Conservation (phyloP, 2,329 filamentous ascomycete genomes). For the Calonectria pseudoreteaudii region DNA sequence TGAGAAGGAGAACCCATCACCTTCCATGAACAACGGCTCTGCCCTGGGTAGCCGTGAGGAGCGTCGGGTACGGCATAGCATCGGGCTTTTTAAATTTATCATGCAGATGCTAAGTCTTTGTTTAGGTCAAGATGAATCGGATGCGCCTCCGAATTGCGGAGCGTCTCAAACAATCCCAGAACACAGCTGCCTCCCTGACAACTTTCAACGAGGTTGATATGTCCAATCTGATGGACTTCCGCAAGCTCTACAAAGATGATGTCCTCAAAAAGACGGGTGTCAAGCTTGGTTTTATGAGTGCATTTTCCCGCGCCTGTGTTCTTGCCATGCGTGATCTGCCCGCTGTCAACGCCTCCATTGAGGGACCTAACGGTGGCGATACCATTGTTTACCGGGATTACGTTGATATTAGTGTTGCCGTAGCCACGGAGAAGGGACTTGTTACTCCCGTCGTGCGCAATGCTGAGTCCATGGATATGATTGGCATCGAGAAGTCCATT, state of each 20-base stretch:
- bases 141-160: slow-evolving; percentile 98
- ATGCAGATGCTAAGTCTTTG: slow-evolving; percentile 18
- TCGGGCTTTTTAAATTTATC: background rate
- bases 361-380: slow-evolving; percentile 93
- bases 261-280: slow-evolving; percentile 95
- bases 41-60: slow-evolving; percentile 82
- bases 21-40: slow-evolving; percentile 45
- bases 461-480: slow-evolving; percentile 86
- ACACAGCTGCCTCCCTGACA: slow-evolving; percentile 95
- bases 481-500: slow-evolving; percentile 91
- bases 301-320: slow-evolving; percentile 90
- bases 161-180: slow-evolving; percentile 98
- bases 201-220: slow-evolving; percentile 99
- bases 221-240: slow-evolving; percentile 97
- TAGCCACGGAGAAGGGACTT: slow-evolving; percentile 96
- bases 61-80: slow-evolving; percentile 74
- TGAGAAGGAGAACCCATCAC: slow-evolving; percentile 40
- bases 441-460: slow-evolving; percentile 98
- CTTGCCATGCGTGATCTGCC: slow-evolving; percentile 96
- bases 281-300: slow-evolving; percentile 99
- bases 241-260: slow-evolving; percentile 97
- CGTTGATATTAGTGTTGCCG: slow-evolving; percentile 96
- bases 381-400: slow-evolving; percentile 99
- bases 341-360: slow-evolving; percentile 95
- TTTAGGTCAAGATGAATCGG: slow-evolving; percentile 98